These are phyloP conservation scores for Xylaria hypoxylon DNA, from an alignment of 2,329 filamentous ascomycete genomes.

Conservation along the genomic window DNA sequence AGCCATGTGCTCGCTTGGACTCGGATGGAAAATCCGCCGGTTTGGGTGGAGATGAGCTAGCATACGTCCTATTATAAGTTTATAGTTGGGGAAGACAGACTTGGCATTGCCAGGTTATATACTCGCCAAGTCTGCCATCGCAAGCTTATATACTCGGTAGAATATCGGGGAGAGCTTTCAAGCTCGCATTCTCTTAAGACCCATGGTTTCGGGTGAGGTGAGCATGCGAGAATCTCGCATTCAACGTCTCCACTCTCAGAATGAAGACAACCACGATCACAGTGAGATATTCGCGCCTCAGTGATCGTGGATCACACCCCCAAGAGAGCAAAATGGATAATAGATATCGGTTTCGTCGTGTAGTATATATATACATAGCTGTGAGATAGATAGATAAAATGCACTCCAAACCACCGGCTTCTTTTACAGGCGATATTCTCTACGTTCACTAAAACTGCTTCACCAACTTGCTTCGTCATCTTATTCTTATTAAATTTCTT, in stretches of 20 bases:
- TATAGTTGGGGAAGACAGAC: too few relatives aligned
- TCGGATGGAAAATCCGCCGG: constrained; percentile 23
- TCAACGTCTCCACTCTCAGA: background rate
- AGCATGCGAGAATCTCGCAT: constrained; percentile 1
- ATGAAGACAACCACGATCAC: background rate
- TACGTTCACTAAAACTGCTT: background rate
- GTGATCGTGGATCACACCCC: background rate
- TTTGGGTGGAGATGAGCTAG: background rate
- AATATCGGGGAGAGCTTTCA: background rate
- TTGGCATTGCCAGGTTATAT: constrained; percentile 1
- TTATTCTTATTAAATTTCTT: background rate
- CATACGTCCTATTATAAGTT: background rate
- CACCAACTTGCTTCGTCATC: background rate
- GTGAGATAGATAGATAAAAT: background rate
- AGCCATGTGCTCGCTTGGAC: background rate
- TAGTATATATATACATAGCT: constrained; percentile 10
- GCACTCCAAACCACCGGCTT: background rate
- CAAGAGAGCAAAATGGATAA: background rate
- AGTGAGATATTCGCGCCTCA: background rate
- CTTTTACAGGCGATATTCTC: background rate
- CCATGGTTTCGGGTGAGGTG: background rate
- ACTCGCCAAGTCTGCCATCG: too few relatives aligned
- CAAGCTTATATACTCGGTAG: background rate
- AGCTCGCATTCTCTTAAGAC: constrained; percentile 26
- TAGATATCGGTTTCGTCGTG: background rate